Base-by-base conservation (phyloP, 495 filamentous ascomycete species). In the Xylaria bambusicola region DNA sequence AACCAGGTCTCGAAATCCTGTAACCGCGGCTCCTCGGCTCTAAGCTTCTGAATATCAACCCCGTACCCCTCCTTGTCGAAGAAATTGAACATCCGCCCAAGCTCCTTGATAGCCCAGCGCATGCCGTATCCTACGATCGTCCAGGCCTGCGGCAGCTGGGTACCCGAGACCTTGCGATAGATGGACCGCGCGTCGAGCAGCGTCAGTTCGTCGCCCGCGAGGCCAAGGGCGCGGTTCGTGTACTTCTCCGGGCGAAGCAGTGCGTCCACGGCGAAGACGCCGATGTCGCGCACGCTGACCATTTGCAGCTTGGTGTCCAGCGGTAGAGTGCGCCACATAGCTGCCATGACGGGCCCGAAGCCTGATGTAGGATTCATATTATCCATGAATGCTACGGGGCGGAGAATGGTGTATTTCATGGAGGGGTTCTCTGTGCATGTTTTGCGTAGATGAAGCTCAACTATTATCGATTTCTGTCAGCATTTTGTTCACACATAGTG, bases 321-420 rank as follows among this genome's bases (percentile, higher is more conserved):
- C 53, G 29, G 78, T 65, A 67, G 66, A 8, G 76, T 71, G 12
- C 58, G 59, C 68, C 79, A 79, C 71, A 85, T 80, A 26, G 78
- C 73, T 0, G 83, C 78, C 63, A 91, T 87, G 0, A 86, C 73
- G 46, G 82, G 80, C 35, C 83, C 81, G 31, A 80, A 67, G 63
- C 86, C 78, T 38, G 77, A 74, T 2, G 38, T 70, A 1, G 73
- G 74, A 53, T 66, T 78, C 71, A 20, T 56, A 67, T 88, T 88
- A 17, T 91, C 88, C 63, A 88, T 76, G 74, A 90, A 91, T 0
- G 82, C 83, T 0, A 76, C 76, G 0, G 88, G 86, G 3, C 86
- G 77, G 3, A 88, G 66, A 33, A 88, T 82, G 13, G 82, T 83
- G 75, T 82, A 88, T 12, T 69, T 62, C 56, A 58, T 58, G 1